phyloP scores from a whole-genome alignment of 2,329 filamentous ascomycete species.

The Cladophialophora yegresii region DNA sequence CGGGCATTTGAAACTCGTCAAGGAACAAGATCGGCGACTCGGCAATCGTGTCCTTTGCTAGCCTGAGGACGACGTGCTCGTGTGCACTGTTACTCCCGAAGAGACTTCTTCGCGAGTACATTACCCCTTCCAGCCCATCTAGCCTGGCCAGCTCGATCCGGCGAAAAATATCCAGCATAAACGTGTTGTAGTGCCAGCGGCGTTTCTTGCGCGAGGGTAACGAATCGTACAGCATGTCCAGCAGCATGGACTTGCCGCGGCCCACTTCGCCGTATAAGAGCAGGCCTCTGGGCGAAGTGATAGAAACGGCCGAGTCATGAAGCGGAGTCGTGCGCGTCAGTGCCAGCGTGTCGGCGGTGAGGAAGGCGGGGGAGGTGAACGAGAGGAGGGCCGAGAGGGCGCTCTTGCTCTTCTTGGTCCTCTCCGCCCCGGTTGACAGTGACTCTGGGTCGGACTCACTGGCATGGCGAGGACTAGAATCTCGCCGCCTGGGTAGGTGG shows the following conservation, averaged over 20 bases:
- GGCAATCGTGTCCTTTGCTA: slow-evolving; percentile 74
- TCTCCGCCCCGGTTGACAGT: slow-evolving; percentile 26
- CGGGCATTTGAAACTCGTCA: slow-evolving; percentile 81
- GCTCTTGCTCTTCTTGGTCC: slow-evolving; percentile 12
- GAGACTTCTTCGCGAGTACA: slow-evolving; percentile 13
- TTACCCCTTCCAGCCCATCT: slow-evolving; percentile 35
- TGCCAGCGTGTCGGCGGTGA: slow-evolving; percentile 53
- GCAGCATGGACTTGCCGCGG: slow-evolving; percentile 81
- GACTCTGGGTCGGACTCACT: background rate
- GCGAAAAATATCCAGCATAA: slow-evolving; percentile 77
- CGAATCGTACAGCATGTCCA: slow-evolving; percentile 77
- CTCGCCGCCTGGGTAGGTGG: slow-evolving; percentile 40
- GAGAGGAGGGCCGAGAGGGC: slow-evolving; percentile 13
- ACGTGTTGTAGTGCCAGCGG: slow-evolving; percentile 81
- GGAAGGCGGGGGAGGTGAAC: slow-evolving; percentile 14
- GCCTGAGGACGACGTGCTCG: slow-evolving; percentile 70
- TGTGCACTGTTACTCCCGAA: slow-evolving; percentile 25
- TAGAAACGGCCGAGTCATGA: slow-evolving; percentile 69
- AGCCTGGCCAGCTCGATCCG: slow-evolving; percentile 67
- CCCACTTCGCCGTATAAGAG: slow-evolving; percentile 81
- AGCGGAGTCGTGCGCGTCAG: slow-evolving; percentile 69
- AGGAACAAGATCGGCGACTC: slow-evolving; percentile 75
- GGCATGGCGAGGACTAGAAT: background rate
- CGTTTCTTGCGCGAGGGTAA: slow-evolving; percentile 72
- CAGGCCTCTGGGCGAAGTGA: slow-evolving; percentile 72